Percentiles rank a stretch among this genome's conserved stretches.
phyloP scores from a whole-genome alignment of 805 yeast species.

The Schizosaccharomyces pombe region DNA sequence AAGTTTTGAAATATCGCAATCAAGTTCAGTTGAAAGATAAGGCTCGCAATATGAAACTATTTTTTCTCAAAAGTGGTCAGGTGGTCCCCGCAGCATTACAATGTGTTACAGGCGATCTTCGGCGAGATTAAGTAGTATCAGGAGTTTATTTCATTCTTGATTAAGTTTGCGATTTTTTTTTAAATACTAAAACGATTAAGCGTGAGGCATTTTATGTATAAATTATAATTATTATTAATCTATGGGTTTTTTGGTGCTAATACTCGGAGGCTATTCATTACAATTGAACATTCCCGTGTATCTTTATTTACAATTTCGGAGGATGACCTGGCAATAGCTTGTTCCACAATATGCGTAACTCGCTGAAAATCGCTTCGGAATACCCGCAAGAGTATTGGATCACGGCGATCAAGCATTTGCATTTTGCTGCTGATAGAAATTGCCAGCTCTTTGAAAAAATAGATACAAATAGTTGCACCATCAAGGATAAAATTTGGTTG shows the following conservation, averaged over 20 bases:
- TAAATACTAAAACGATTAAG: neutral
- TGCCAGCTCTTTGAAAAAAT: neutral
- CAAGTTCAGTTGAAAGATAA: constrained; percentile 89
- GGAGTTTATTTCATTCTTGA: neutral
- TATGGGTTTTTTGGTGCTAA: neutral
- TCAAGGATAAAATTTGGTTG: neutral
- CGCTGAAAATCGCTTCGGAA: neutral
- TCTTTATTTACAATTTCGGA: neutral
- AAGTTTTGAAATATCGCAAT: constrained; percentile 62
- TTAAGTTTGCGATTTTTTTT: neutral
- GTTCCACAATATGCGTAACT: neutral
- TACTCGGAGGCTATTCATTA: neutral
- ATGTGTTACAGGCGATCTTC: constrained; percentile 63
- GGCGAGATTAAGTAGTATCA: neutral
- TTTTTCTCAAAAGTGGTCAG: constrained; percentile 47
- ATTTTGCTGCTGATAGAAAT: neutral
- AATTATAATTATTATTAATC: neutral
- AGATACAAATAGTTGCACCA: neutral
- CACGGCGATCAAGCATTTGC: neutral
- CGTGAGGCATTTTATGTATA: neutral
- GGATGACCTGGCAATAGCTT: neutral
- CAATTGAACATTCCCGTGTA: neutral
- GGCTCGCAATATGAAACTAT: constrained; percentile 87
- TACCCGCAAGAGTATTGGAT: neutral
- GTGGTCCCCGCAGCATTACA: constrained; percentile 57